Percentiles rank a stretch among this genome's conserved stretches.
These are phyloP conservation scores for Coniella vitis DNA, from an alignment of 2,329 filamentous ascomycete genomes.

Conservation along the genomic window DNA sequence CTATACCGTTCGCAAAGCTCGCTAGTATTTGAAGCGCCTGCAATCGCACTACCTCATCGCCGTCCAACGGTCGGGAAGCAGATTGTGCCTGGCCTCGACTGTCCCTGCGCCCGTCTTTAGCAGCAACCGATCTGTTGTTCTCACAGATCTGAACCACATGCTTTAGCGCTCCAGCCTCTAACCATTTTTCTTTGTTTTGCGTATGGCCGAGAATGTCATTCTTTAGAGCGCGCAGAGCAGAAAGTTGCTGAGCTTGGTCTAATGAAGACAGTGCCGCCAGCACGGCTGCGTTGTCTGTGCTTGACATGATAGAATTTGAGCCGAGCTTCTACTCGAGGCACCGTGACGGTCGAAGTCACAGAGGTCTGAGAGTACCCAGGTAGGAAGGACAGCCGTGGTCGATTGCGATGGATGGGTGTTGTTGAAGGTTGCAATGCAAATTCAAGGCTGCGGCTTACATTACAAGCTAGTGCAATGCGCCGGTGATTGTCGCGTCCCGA, in stretches of 20 bases:
- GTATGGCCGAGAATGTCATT: constrained; percentile 85
- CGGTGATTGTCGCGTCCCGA: background rate
- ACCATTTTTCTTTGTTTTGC: constrained; percentile 75
- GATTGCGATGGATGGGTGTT: background rate
- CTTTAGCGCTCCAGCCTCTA: constrained; percentile 62
- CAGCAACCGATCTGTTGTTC: constrained; percentile 23
- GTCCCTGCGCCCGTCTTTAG: constrained; percentile 35
- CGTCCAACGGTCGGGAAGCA: constrained; percentile 35
- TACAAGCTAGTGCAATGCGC: background rate
- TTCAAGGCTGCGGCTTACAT: background rate
- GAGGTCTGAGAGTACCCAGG: background rate
- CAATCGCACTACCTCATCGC: constrained; percentile 62
- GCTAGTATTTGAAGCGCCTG: constrained; percentile 81
- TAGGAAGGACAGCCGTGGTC: too few relatives aligned
- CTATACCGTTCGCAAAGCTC: constrained; percentile 74
- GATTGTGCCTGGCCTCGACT: constrained; percentile 25
- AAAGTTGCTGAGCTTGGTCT: constrained; percentile 42
- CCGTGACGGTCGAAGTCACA: too few relatives aligned
- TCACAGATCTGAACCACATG: constrained; percentile 44
- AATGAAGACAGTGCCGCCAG: constrained; percentile 50
- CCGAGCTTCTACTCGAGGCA: background rate
- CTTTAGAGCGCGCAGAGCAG: constrained; percentile 67
- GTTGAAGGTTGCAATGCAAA: background rate
- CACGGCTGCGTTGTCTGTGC: constrained; percentile 44
- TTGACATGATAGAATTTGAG: constrained; percentile 40